These are phyloP conservation scores for Camellia granthamiana DNA, from an alignment of 148 eudicot species.

Conservation along the genomic window DNA sequence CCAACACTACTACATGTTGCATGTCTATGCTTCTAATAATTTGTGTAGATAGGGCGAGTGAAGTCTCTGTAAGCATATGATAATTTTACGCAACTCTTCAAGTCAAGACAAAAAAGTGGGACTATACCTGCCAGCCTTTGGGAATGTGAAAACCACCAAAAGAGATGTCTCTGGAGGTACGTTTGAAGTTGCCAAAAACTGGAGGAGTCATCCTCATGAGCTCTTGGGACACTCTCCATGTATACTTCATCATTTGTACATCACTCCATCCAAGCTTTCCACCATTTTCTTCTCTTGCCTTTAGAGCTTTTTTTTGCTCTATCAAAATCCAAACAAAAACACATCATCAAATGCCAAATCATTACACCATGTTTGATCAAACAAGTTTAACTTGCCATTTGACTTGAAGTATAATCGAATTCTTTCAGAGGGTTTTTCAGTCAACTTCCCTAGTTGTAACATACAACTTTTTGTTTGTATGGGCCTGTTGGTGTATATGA, in stretches of 20 bases:
- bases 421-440: no score
- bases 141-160: slow-evolving; percentile 19
- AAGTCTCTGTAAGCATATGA: not conserved
- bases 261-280: slow-evolving; percentile 12
- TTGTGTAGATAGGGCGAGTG: no score
- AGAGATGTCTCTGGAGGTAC: not conserved
- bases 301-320: not conserved
- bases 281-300: slow-evolving; percentile 1
- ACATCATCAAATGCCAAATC: no score
- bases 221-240: slow-evolving; percentile 23
- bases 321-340: not conserved
- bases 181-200: slow-evolving; percentile 14
- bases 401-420: no score
- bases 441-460: no score
- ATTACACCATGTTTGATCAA: not conserved
- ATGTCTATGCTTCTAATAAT: no score
- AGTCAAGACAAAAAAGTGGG: no score
- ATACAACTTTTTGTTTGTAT: no score
- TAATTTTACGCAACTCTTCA: no score
- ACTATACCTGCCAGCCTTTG: slow-evolving; percentile 19
- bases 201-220: slow-evolving; percentile 16
- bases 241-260: slow-evolving; percentile 17
- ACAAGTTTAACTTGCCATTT: not conserved
- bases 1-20: no score
- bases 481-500: no score